Evolutionary conservation across 768 basidiomycete species (phyloP).

Genomic region (Leccinum obscurum): DNA sequence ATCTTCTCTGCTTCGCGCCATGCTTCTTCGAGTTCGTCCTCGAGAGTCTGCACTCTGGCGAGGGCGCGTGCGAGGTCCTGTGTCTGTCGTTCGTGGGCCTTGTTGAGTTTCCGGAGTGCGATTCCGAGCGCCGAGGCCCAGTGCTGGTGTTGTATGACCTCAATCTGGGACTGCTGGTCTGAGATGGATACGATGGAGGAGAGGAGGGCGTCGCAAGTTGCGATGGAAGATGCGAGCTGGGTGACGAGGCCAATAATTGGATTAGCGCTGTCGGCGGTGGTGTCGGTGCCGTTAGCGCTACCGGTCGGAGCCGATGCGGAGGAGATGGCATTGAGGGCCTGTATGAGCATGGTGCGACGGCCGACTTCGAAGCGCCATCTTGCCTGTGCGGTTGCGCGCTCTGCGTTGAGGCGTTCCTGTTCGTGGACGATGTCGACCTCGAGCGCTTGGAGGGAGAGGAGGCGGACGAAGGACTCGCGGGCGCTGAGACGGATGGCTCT

Average conservation of each 20-base stretch:
- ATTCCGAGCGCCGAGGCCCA: conserved; percentile 72
- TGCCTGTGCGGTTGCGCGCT: conserved; percentile 54
- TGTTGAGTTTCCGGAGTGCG: conserved; percentile 78
- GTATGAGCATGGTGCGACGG: conserved; percentile 60
- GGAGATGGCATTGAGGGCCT: conserved; percentile 58
- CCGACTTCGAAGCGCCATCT: conserved; percentile 69
- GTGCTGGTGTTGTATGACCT: conserved; percentile 65
- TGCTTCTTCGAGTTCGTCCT: conserved; percentile 75
- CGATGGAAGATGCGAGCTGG: conserved; percentile 61
- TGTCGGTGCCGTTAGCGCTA: conserved; percentile 20
- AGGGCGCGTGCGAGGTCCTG: conserved; percentile 53
- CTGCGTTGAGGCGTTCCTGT: conserved; percentile 50
- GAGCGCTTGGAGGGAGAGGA: conserved; percentile 62
- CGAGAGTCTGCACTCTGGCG: conserved; percentile 51
- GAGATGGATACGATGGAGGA: conserved; percentile 56
- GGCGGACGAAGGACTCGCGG: conserved; percentile 67
- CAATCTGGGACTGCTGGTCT: conserved; percentile 50
- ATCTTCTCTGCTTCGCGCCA: conserved; percentile 77
- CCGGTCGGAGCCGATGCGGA: conserved; percentile 28
- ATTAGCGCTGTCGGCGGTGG: conserved; percentile 35
- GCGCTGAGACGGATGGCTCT: conserved; percentile 69
- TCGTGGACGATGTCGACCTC: conserved; percentile 61
- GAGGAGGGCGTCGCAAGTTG: conserved; percentile 57
- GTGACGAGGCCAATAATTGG: conserved; percentile 44
- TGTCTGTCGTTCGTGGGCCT: conserved; percentile 66